A percentile compares a stretch with the other conserved stretches of the same genome.
phyloP scores from a whole-genome alignment of 306 rosid genomes.

The Pachyrhizus erosus region DNA sequence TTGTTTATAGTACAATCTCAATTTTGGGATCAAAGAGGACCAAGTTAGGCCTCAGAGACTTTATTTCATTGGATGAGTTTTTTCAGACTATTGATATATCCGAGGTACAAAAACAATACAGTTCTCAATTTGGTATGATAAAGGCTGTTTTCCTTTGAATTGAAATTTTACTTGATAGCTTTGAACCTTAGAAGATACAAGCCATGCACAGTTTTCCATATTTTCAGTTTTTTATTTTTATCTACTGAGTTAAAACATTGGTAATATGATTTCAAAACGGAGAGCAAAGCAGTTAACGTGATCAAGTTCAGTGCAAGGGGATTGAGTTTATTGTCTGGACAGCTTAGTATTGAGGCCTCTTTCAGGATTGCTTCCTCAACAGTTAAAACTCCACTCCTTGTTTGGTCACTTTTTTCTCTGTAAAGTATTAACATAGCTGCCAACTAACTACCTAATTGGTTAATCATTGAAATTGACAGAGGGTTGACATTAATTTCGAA shows the following conservation, averaged over 20 bases:
- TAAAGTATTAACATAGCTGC: slow-evolving; percentile 17
- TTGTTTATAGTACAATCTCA: slow-evolving; percentile 78
- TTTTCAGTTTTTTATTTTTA: background rate
- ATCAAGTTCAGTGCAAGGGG: slow-evolving; percentile 78
- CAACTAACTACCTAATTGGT: slow-evolving; percentile 21
- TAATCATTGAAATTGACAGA: slow-evolving; percentile 54
- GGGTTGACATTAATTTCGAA: slow-evolving; percentile 73
- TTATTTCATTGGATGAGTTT: slow-evolving; percentile 83
- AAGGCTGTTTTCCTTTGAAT: background rate
- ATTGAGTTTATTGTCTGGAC: slow-evolving; percentile 70
- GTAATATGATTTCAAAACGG: slow-evolving; percentile 52
- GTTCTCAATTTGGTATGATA: slow-evolving; percentile 5
- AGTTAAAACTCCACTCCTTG: slow-evolving; percentile 54
- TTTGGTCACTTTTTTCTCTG: slow-evolving; percentile 29
- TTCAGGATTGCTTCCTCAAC: slow-evolving; percentile 77
- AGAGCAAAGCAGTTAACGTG: slow-evolving; percentile 89
- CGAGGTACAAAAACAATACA: slow-evolving; percentile 58
- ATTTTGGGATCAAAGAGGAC: slow-evolving; percentile 86
- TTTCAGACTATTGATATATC: slow-evolving; percentile 67
- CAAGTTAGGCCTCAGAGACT: slow-evolving; percentile 85
- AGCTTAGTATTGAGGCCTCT: slow-evolving; percentile 75
- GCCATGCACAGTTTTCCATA: background rate
- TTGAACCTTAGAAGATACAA: background rate
- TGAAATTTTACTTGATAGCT: background rate
- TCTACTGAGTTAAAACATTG: slow-evolving; percentile 38